phyloP scores from a whole-genome alignment of 331 rosid genomes.

The Stylosanthes scabra region DNA sequence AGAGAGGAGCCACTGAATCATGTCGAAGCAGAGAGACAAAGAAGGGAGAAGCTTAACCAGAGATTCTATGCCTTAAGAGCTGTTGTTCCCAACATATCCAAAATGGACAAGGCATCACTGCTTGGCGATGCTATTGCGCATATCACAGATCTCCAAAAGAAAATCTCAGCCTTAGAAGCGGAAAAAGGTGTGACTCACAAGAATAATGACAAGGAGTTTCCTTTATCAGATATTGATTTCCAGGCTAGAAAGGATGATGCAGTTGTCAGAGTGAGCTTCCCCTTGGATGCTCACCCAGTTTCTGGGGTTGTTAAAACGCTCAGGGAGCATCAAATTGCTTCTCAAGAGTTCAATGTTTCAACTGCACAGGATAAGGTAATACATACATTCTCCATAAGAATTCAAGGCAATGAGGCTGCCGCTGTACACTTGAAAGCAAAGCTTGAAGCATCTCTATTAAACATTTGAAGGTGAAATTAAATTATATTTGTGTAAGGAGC shows the following conservation, averaged over 20 bases:
- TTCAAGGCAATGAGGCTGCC: slow-evolving; percentile 75
- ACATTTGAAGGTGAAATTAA: slow-evolving; percentile 31
- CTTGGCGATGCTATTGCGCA: slow-evolving; percentile 93
- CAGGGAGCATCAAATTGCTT: slow-evolving; percentile 70
- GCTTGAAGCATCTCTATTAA: slow-evolving; percentile 71
- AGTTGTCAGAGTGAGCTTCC: slow-evolving; percentile 75
- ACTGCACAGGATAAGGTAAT: slow-evolving; percentile 60
- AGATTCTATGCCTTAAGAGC: slow-evolving; percentile 90
- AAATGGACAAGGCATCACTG: slow-evolving; percentile 97
- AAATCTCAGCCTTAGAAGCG: slow-evolving; percentile 82
- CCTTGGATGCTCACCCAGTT: slow-evolving; percentile 85
- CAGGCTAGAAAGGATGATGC: slow-evolving; percentile 77
- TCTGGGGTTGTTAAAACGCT: slow-evolving; percentile 65
- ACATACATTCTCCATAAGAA: slow-evolving; percentile 78
- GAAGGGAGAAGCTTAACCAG: slow-evolving; percentile 98
- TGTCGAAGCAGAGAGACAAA: slow-evolving; percentile 94
- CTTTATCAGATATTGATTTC: slow-evolving; percentile 74
- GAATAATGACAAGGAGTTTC: slow-evolving; percentile 50
- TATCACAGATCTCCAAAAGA: slow-evolving; percentile 88
- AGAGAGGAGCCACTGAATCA: slow-evolving; percentile 96
- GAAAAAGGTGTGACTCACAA: slow-evolving; percentile 62
- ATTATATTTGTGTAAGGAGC: slow-evolving; percentile 30
- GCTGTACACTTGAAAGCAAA: slow-evolving; percentile 84
- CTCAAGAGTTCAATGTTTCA: slow-evolving; percentile 65
- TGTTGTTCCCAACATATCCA: slow-evolving; percentile 93